These are phyloP conservation scores for Epithemia pelagica DNA, from an alignment of 108 stramenopile species.

Conservation along the genomic window DNA sequence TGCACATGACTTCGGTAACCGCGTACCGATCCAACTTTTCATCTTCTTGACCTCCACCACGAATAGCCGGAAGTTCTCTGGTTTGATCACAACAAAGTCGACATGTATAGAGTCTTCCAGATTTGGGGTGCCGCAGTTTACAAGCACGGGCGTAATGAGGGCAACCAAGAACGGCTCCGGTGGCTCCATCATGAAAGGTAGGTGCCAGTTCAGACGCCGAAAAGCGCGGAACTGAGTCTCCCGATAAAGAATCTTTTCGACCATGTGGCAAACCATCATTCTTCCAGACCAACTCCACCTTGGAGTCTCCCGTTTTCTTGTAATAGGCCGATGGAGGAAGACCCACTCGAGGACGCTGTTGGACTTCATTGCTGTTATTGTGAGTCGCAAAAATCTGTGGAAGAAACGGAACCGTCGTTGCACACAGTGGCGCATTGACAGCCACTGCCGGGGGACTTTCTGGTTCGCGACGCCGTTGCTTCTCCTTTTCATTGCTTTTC, in stretches of 20 bases:
- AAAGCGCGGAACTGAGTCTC: slow-evolving; percentile 47
- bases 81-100: slow-evolving; percentile 91
- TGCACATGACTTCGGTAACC: slow-evolving; percentile 86
- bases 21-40: slow-evolving; percentile 80
- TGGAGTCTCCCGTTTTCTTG: slow-evolving; percentile 49
- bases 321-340: slow-evolving; percentile 65
- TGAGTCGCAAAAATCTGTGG: not conserved
- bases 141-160: slow-evolving; percentile 85
- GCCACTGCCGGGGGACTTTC: not conserved
- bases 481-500: slow-evolving; percentile 69
- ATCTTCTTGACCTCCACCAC: slow-evolving; percentile 49
- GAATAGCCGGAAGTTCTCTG: slow-evolving; percentile 49
- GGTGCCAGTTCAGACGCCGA: slow-evolving; percentile 76
- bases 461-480: slow-evolving; percentile 16
- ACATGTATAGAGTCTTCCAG: slow-evolving; percentile 86
- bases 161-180: slow-evolving; percentile 73
- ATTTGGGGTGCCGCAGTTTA: slow-evolving; percentile 85
- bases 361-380: not conserved
- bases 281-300: slow-evolving; percentile 50
- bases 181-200: slow-evolving; percentile 73
- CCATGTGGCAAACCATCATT: slow-evolving; percentile 25
- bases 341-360: slow-evolving; percentile 29
- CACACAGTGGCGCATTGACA: not conserved
- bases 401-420: not conserved
- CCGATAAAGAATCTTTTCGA: slow-evolving; percentile 9